Base-by-base conservation (phyloP, 2,329 filamentous ascomycete genomes). In the Stagonosporopsis chrysanthemi region DNA sequence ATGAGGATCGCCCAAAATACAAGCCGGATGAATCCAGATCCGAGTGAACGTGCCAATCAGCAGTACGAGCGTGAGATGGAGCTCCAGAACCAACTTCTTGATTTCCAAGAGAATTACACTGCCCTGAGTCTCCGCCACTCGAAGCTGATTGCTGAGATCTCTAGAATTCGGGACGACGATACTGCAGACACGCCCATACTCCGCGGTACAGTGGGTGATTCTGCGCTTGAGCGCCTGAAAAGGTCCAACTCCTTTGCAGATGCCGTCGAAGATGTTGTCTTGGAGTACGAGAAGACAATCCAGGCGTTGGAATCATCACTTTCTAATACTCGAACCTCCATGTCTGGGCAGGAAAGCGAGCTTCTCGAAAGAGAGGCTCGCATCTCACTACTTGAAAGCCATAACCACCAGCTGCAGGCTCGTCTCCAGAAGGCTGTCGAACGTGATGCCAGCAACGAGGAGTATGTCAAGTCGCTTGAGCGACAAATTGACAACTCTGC, bases 271-370 rank as follows among this genome's bases (percentile, higher is more conserved):
- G 91, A 96, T 71, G 92, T 99, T 22, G 92, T 99, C 3, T 81
- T 98, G 45, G 95, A 99, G 77, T 99, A 99, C 73, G 96, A 99
- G 76, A 98, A 96, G 83, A 99, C 96, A 0, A 99, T 99, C 46
- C 93, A 98, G 75, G 90, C 87, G 50, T 84, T 99, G 15, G 95
- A 99, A 76, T 88, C 92, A 47, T 97, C 93, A 1, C 85, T 99
- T 14, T 93, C 93, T 0, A 95, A 88, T 70, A 98, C 95, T 1
- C 86, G 95, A 55, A 84, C 90, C 31, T 92, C 91, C 0, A 82
- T 99, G 26, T 90, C 95, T 11, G 89, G 82, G 62, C 93, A 90
- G 0, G 96, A 99, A 75, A 95, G 92, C 52, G 89, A 82, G 55
- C 82, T 99, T 23, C 82, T 98, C 2, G 96, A 99, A 75, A 95